Conservation (phyloP, 768 basidiomycete species). For the Galerina marginata region DNA sequence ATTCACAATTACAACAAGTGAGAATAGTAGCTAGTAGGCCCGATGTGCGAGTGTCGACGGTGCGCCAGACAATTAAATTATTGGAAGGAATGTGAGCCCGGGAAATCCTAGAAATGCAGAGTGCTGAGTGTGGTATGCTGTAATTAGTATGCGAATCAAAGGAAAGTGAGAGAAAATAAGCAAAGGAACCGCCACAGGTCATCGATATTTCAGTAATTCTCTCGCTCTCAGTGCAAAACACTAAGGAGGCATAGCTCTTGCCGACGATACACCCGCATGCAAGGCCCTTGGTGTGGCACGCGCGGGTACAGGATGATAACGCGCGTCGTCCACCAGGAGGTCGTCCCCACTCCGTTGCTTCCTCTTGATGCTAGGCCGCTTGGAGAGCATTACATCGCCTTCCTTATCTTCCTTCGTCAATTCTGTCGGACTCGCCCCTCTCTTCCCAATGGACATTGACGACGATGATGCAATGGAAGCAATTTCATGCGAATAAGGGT, state of each 20-base stretch:
- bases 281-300: constrained; percentile 10
- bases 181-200: not conserved
- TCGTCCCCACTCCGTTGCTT: constrained; percentile 28
- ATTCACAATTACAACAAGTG: no score
- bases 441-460: constrained; percentile 53
- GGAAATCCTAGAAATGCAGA: no score
- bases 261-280: constrained; percentile 16
- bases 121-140: no score
- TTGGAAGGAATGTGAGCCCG: no score
- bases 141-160: no score
- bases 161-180: not conserved
- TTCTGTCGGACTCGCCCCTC: constrained; percentile 76
- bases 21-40: no score
- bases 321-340: constrained; percentile 14
- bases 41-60: no score
- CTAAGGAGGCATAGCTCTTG: constrained; percentile 19
- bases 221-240: no score
- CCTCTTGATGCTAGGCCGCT: constrained; percentile 69
- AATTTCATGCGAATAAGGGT: constrained; percentile 15
- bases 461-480: constrained; percentile 33
- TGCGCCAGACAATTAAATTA: no score
- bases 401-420: constrained; percentile 62
- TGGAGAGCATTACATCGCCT: constrained; percentile 60
- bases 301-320: constrained; percentile 20
- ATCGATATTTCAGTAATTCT: not conserved